Evolutionary conservation across 1,284 basidiomycete genomes (phyloP).

Genomic region (Moesziomyces antarcticus): DNA sequence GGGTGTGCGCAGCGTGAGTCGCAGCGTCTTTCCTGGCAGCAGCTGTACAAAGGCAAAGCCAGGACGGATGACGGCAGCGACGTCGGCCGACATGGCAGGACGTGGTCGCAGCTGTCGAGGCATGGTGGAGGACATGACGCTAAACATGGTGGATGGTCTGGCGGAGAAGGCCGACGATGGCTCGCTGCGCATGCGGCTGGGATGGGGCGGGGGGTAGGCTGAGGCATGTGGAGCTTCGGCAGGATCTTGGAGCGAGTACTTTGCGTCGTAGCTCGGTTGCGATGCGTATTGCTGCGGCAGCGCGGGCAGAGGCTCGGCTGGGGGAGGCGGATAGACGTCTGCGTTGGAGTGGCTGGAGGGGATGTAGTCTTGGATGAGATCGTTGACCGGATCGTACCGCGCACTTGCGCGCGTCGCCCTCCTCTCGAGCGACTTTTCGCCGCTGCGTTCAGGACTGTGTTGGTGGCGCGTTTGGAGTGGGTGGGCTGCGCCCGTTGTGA

Average conservation of each 20-base stretch:
- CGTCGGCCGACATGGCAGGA: constrained; percentile 57
- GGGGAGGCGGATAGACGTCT: constrained; percentile 36
- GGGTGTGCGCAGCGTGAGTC: constrained; percentile 77
- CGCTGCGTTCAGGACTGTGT: constrained; percentile 5
- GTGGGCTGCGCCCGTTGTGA: constrained; percentile 8
- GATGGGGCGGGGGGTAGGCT: constrained; percentile 6
- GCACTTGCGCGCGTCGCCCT: constrained; percentile 38
- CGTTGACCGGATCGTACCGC: constrained; percentile 51
- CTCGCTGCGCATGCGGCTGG: constrained; percentile 13
- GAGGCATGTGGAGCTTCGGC: constrained; percentile 6
- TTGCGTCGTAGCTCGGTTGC: constrained; percentile 9
- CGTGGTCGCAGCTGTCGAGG: constrained; percentile 37
- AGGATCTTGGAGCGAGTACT: constrained; percentile 26
- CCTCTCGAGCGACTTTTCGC: constrained; percentile 13
- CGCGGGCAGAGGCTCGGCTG: constrained; percentile 21
- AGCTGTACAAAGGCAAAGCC: constrained; percentile 82
- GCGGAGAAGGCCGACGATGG: constrained; percentile 19
- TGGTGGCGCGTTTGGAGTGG: constrained; percentile 19
- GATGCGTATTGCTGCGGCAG: constrained; percentile 26
- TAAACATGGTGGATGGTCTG: constrained; percentile 39
- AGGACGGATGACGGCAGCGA: constrained; percentile 65
- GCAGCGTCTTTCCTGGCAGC: constrained; percentile 80
- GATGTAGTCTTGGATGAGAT: constrained; percentile 52
- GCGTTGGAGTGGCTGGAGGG: constrained; percentile 19
- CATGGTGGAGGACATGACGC: constrained; percentile 15